Conservation (phyloP, 75 land plant species). For the Adiantum capillusveneris region DNA sequence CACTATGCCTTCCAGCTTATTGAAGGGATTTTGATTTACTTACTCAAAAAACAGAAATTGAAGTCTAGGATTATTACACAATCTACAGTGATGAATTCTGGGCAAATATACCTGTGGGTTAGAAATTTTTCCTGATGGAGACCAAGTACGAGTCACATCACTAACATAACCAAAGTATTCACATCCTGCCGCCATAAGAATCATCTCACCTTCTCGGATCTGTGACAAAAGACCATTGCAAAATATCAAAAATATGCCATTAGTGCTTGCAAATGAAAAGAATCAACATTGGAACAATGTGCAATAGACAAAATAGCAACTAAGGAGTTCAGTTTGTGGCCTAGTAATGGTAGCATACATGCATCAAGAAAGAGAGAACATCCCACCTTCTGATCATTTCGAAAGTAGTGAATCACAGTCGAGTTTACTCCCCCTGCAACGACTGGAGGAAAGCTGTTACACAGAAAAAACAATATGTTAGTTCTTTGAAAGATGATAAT, state of each 20-base stretch:
- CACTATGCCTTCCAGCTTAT: too few relatives aligned
- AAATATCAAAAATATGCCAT: too few relatives aligned
- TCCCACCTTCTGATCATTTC: slow-evolving; percentile 82
- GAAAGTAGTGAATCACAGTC: slow-evolving; percentile 83
- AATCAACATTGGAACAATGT: too few relatives aligned
- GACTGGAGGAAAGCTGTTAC: slow-evolving; percentile 83
- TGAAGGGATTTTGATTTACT: too few relatives aligned
- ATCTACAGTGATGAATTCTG: too few relatives aligned
- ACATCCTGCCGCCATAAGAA: slow-evolving; percentile 93
- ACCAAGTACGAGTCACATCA: slow-evolving; percentile 97
- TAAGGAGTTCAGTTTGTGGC: too few relatives aligned
- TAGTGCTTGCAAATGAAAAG: too few relatives aligned
- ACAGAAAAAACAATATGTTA: too few relatives aligned
- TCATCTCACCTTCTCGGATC: slow-evolving; percentile 70
- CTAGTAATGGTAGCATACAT: not conserved
- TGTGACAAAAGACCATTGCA: slow-evolving; percentile 17
- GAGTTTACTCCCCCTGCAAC: slow-evolving; percentile 91
- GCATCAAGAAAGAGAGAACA: not conserved
- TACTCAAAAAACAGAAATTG: not conserved
- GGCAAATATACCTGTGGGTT: slow-evolving; percentile 47
- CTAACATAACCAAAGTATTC: slow-evolving; percentile 93
- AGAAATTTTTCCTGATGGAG: slow-evolving; percentile 76
- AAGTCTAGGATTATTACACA: not conserved
- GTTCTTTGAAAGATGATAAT: too few relatives aligned
- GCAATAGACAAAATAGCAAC: too few relatives aligned